Base-by-base conservation (phyloP, 2,329 filamentous ascomycete species). In the Diaporthe caulivora region DNA sequence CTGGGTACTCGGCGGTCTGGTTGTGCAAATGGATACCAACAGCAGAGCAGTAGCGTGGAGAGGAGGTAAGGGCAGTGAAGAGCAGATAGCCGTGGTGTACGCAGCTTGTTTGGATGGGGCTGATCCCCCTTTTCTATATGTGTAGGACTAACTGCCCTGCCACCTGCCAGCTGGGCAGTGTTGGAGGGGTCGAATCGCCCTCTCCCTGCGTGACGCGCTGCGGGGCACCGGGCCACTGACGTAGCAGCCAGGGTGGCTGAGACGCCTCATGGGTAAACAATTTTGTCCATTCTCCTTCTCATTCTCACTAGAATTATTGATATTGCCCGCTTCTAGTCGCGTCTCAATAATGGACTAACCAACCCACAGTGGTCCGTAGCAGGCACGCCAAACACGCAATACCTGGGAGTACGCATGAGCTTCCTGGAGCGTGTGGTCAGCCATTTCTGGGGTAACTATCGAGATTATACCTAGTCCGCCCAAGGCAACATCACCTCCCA, bases 151-250 rank as follows among this genome's bases (percentile, higher is more conserved):
- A n/a, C 44, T 37, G 8, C 44, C 60, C 62, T 65, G 44, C 44
- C 29, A 37, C 21, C 31, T 53, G 62, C 44, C 62, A 67, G 13
- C 62, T 53, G 47, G 62, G 62, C 62, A 18, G 62, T 53, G 62
- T 67, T 67, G 62, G 62, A 67, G 62, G 62, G 62, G 62, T 67
- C 31, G 29, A 53, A 53, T 24, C 7, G 31, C 62, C 62, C 62
- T 47, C 62, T 31, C 44, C 44, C 44, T 53, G 60, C 44, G 29
- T 67, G 47, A 53, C 44, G 62, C 62, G 47, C 62, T 67, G 62
- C 62, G 62, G 62, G 62, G 62, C 62, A 31, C 51, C 47, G n/a
- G n/a, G 37, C 62, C 62, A 40, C 62, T 67, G 62, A 67, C 62
- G 62, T 53, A 67, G 62, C 62, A 53, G 31, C 21, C 15, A 3